Evolutionary conservation across 768 basidiomycete genomes (phyloP).

Genomic region (Lactarius deliciosus): DNA sequence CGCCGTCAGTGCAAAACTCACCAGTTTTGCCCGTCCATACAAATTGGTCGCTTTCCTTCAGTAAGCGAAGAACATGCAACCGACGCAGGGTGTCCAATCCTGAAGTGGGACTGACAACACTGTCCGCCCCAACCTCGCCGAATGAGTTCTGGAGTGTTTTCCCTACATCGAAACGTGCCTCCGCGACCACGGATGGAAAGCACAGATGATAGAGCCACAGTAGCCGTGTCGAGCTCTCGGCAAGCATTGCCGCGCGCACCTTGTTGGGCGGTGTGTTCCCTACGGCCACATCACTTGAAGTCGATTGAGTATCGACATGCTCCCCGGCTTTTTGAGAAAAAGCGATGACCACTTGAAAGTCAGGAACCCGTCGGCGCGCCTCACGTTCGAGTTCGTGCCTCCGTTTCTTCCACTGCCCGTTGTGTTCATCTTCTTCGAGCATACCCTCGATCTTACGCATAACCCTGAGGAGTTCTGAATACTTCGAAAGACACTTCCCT

Average conservation of each 20-base stretch:
- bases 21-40: slow-evolving; percentile 66
- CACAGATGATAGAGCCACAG: slow-evolving; percentile 84
- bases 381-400: slow-evolving; percentile 72
- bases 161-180: slow-evolving; percentile 83
- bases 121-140: slow-evolving; percentile 34
- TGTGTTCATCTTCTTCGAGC: slow-evolving; percentile 59
- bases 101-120: slow-evolving; percentile 34
- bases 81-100: slow-evolving; percentile 61
- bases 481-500: slow-evolving; percentile 73
- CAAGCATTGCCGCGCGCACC: slow-evolving; percentile 59
- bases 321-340: slow-evolving; percentile 55
- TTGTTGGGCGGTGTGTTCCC: slow-evolving; percentile 29
- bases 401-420: slow-evolving; percentile 73
- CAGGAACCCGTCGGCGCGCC: slow-evolving; percentile 73
- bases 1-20: background rate
- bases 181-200: slow-evolving; percentile 69
- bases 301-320: background rate
- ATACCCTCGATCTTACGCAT: slow-evolving; percentile 51
- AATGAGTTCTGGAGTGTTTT: slow-evolving; percentile 61
- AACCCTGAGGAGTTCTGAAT: slow-evolving; percentile 49
- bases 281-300: background rate
- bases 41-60: slow-evolving; percentile 80
- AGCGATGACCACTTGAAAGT: slow-evolving; percentile 81
- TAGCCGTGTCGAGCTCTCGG: slow-evolving; percentile 77
- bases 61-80: slow-evolving; percentile 71